Evolutionary conservation across 805 yeast species (phyloP).

Genomic region (Starmerella gropengiesseri): DNA sequence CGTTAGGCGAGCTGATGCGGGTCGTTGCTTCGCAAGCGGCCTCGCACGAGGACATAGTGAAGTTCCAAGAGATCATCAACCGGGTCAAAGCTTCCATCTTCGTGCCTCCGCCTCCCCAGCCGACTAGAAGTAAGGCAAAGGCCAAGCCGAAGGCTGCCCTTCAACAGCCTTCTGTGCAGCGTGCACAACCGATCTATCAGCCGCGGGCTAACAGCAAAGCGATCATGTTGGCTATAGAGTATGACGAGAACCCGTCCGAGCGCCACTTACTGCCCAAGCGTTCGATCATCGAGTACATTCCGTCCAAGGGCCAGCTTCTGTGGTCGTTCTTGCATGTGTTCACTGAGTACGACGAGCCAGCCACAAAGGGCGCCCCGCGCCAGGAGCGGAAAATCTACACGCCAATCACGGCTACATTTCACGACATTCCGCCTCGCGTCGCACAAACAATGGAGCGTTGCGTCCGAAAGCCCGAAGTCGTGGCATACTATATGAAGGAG

Average conservation of each 20-base stretch:
- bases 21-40: slow-evolving; percentile 80
- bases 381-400: slow-evolving; percentile 31
- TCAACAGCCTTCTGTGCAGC: not conserved
- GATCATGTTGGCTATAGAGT: slow-evolving; percentile 66
- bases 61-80: slow-evolving; percentile 71
- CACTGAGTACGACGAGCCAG: not conserved
- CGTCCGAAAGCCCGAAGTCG: slow-evolving; percentile 46
- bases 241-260: slow-evolving; percentile 62
- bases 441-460: slow-evolving; percentile 57
- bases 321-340: slow-evolving; percentile 31
- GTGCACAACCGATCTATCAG: slow-evolving; percentile 12
- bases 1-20: slow-evolving; percentile 63
- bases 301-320: slow-evolving; percentile 29
- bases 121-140: not conserved
- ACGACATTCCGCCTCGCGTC: slow-evolving; percentile 54
- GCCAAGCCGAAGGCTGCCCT: slow-evolving; percentile 10
- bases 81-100: slow-evolving; percentile 44
- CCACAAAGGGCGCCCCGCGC: slow-evolving; percentile 7
- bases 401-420: slow-evolving; percentile 54
- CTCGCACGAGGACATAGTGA: slow-evolving; percentile 53
- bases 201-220: slow-evolving; percentile 18
- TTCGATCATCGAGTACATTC: slow-evolving; percentile 50
- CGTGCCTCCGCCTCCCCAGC: slow-evolving; percentile 12
- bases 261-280: slow-evolving; percentile 69
- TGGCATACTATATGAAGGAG: slow-evolving; percentile 49